Conservation (phyloP, 2,329 filamentous ascomycete genomes). For the Beauveria bassiana region DNA sequence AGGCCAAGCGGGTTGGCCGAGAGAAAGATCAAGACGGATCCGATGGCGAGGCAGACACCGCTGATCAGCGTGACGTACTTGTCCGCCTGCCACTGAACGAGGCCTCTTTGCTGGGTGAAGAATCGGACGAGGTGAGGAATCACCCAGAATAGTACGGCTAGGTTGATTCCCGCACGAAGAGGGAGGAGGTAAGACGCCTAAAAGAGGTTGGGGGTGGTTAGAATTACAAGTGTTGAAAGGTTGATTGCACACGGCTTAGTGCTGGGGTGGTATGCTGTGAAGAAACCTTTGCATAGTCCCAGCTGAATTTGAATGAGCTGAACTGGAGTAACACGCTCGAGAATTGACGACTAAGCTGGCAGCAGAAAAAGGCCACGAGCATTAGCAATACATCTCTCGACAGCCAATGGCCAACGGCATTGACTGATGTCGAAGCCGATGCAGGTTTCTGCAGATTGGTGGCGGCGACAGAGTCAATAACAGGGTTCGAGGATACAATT, state of each 20-base stretch:
- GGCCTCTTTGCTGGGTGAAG: background rate
- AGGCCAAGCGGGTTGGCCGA: constrained; percentile 6
- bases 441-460: background rate
- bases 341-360: background rate
- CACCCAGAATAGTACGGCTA: constrained; percentile 9
- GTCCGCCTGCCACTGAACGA: constrained; percentile 6
- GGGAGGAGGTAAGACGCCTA: constrained; percentile 16
- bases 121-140: constrained; percentile 12
- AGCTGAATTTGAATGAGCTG: background rate
- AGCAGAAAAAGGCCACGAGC: background rate
- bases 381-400: background rate
- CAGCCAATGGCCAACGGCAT: background rate
- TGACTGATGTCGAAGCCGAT: background rate
- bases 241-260: background rate
- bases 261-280: no score
- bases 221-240: no score
- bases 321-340: background rate
- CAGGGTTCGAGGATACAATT: background rate
- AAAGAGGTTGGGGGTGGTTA: background rate
- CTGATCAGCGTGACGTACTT: constrained; percentile 13
- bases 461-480: background rate
- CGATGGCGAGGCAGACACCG: constrained; percentile 12
- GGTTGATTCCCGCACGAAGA: constrained; percentile 12
- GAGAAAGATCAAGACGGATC: constrained; percentile 11
- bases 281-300: background rate